These are phyloP conservation scores for Geranium brycei DNA, from an alignment of 345 rosid species.

Conservation along the genomic window DNA sequence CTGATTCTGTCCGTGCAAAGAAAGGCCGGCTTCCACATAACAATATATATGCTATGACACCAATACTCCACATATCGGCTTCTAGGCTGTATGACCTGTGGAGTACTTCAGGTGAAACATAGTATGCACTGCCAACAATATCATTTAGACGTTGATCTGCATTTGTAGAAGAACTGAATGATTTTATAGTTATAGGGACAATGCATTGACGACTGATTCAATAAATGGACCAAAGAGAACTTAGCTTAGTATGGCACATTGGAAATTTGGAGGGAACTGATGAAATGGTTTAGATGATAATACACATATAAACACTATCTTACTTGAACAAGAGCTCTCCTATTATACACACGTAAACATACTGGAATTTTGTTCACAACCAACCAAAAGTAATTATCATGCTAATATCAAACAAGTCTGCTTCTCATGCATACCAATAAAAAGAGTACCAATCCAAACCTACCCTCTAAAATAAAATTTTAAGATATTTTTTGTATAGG, in stretches of 20 bases:
- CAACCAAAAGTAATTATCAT: no score
- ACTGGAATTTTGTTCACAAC: not conserved
- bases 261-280: no score
- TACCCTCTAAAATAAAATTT: no score
- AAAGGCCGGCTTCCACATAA: slow-evolving; percentile 97
- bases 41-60: slow-evolving; percentile 81
- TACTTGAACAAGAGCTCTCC: no score
- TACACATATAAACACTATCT: no score
- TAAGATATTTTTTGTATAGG: no score
- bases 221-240: not conserved
- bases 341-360: not conserved
- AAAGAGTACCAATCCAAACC: no score
- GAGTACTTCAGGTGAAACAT: slow-evolving; percentile 97
- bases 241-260: not conserved
- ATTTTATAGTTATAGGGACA: not conserved
- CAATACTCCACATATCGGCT: slow-evolving; percentile 97
- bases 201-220: not conserved
- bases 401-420: not conserved
- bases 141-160: slow-evolving; percentile 92
- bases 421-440: not conserved
- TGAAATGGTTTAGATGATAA: no score
- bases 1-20: slow-evolving; percentile 92
- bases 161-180: slow-evolving; percentile 2
- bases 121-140: slow-evolving; percentile 96
- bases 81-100: slow-evolving; percentile 89